Evolutionary conservation across 139 green algal species (phyloP).

Genomic region (Auxenochlorella pyrenoidosa): DNA sequence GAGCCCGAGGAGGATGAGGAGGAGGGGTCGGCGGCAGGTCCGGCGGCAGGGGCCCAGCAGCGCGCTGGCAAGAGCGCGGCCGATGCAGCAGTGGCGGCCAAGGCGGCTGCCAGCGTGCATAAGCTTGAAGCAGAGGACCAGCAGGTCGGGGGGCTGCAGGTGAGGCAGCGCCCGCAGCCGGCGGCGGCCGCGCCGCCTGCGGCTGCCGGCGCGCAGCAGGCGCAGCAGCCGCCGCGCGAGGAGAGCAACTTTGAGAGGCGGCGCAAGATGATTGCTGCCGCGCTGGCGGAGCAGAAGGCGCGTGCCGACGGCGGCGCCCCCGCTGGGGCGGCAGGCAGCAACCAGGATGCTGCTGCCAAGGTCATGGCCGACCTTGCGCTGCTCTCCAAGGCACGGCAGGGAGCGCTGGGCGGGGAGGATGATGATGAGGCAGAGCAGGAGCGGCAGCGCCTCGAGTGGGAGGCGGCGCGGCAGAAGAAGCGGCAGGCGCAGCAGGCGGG

Average conservation of each 20-base stretch:
- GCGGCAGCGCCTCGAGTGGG: neutral
- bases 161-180: neutral
- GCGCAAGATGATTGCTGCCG: conserved; percentile 40
- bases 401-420: neutral
- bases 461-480: neutral
- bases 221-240: neutral
- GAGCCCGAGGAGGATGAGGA: conserved; percentile 32
- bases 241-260: conserved; percentile 40
- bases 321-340: neutral
- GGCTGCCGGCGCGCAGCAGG: neutral
- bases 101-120: conserved; percentile 19
- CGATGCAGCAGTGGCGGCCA: neutral
- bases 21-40: neutral
- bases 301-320: neutral
- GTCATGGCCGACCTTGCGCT: conserved; percentile 33
- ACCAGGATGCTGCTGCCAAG: conserved; percentile 28
- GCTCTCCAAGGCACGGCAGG: conserved; percentile 22
- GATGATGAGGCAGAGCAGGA: neutral
- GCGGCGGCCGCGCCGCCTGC: neutral
- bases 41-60: neutral
- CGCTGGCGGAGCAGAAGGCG: conserved; percentile 27
- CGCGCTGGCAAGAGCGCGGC: neutral
- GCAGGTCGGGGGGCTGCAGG: conserved; percentile 2
- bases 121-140: conserved; percentile 1
- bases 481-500: neutral